Evolutionary conservation across 441 rosid genomes (phyloP), one percentile per base, ranked within the genome.

Genomic region (Croton setiger): DNA sequence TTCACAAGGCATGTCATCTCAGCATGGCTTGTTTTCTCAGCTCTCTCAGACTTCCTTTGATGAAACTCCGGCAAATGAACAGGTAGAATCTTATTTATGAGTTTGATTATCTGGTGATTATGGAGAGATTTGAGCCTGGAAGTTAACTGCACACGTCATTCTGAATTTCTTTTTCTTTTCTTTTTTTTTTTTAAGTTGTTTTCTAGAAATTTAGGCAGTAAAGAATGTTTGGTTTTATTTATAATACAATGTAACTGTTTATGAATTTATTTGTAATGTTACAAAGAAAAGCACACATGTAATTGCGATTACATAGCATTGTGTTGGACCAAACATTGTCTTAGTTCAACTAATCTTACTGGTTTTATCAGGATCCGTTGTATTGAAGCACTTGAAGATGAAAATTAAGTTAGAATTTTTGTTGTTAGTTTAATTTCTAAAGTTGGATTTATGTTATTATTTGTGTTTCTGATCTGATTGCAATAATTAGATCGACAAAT

Each of bases 1-100:
- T 71, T 92, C 98, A 1, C 98, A 87, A 78, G 98, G 97, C 27
- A 74, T 79, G 73, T 89, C 99, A 57, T 85, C 95, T 68, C 99
- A 92, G 83, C 92, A 83, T 66, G 88, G 89, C 74, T 70, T 81
- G 51, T 81, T 87, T 73, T 90, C 98, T 75, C 97, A 92, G 87
- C 77, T 90, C 70, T 91, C 96, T 67, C 96, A 92, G 78, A 82
- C 72, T 41, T 88, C 97, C 35, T 73, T 85, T 6, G 95, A 86
- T 17, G 97, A 89, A 11, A 71, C 76, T 71, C 36, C 79, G 43
- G 70, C 80, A 8, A 83, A 79, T 21, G 95, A 89, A 62, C 98
- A 83, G 91, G 99, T 90, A 39, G 62, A 72, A 63, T 69, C 35
- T 55, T 23, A 14, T 74, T 81, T 54, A 54, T 48, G 52, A 49